These are phyloP conservation scores for Mycena haematopus DNA, from an alignment of 768 basidiomycete species.

Conservation along the genomic window DNA sequence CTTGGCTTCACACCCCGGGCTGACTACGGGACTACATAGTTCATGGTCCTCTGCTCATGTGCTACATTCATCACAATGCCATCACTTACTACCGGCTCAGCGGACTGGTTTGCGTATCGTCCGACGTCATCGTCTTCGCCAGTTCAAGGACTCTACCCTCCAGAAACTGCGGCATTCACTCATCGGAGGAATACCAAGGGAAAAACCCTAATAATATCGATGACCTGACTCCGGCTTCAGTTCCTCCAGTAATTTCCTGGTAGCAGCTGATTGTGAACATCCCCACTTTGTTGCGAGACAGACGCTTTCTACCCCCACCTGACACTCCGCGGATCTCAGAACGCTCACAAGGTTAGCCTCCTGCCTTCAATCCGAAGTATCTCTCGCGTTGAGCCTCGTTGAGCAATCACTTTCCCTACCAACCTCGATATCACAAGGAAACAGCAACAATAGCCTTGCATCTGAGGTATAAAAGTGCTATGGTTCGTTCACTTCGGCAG, in stretches of 20 bases:
- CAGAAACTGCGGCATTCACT: neutral
- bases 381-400: neutral
- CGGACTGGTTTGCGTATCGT: neutral
- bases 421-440: neutral
- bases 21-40: too few species aligned
- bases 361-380: neutral
- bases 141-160: neutral
- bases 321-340: neutral
- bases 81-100: neutral
- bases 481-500: neutral
- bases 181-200: neutral
- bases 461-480: constrained; percentile 1
- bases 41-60: neutral
- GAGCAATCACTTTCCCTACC: neutral
- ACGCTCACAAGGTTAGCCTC: neutral
- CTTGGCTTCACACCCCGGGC: too few species aligned
- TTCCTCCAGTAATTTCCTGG: neutral
- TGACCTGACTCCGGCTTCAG: neutral
- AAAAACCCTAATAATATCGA: neutral
- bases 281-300: neutral
- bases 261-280: constrained; percentile 3
- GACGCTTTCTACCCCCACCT: neutral
- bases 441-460: neutral
- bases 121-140: constrained; percentile 1
- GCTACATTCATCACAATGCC: neutral